phyloP scores from a whole-genome alignment of 306 rosid species.

The Dalbergia cultrata region DNA sequence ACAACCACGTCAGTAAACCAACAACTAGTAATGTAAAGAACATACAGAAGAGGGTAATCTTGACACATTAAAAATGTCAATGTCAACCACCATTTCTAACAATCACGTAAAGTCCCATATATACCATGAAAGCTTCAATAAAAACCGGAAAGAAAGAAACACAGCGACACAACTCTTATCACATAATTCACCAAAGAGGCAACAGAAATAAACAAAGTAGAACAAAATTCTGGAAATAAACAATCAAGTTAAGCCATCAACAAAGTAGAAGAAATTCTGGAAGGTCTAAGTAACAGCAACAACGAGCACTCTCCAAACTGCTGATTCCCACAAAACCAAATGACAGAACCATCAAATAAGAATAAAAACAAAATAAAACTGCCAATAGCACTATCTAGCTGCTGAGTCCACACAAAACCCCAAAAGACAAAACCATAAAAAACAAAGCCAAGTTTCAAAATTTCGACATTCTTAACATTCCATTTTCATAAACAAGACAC shows the following conservation, averaged over 20 bases:
- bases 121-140: background rate
- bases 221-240: too few species aligned
- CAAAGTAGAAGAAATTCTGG: background rate
- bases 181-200: background rate
- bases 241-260: background rate
- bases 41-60: background rate
- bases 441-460: background rate
- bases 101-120: background rate
- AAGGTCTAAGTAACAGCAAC: background rate
- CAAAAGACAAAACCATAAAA: constrained; percentile 6
- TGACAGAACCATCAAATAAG: background rate
- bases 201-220: background rate
- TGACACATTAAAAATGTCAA: background rate
- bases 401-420: background rate
- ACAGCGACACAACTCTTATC: background rate
- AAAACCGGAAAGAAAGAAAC: background rate
- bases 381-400: background rate
- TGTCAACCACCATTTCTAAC: constrained; percentile 13
- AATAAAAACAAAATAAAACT: background rate
- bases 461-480: background rate
- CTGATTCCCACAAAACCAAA: background rate
- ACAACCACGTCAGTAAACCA: constrained; percentile 27
- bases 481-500: background rate
- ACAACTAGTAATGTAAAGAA: background rate
- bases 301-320: background rate